Percentiles rank a stretch among this genome's conserved stretches.
phyloP scores from a whole-genome alignment of 2,329 filamentous ascomycete species.

The Xylariaceae sp. region DNA sequence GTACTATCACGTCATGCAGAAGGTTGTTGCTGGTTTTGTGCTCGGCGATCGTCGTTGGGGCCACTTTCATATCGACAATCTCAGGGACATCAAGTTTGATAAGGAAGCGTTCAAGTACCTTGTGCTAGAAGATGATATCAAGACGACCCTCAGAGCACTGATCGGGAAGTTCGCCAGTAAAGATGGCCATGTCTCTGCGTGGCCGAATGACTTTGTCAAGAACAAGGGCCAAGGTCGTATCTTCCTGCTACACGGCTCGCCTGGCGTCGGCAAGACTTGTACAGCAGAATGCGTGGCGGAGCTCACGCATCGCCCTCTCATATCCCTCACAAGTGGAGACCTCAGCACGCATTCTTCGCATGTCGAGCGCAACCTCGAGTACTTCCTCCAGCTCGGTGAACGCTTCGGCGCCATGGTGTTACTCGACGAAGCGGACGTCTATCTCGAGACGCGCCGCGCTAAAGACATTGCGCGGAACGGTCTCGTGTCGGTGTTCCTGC shows the following conservation, averaged over 20 bases:
- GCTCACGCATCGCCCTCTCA: constrained; percentile 46
- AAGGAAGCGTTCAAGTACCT: constrained; percentile 48
- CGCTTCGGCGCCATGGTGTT: constrained; percentile 50
- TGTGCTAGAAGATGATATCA: constrained; percentile 46
- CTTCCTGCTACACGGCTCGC: constrained; percentile 49
- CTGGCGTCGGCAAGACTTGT: constrained; percentile 54
- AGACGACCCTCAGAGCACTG: constrained; percentile 43
- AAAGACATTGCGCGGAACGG: constrained; percentile 44
- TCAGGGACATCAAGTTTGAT: constrained; percentile 40
- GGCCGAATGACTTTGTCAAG: constrained; percentile 45
- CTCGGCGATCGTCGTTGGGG: constrained; percentile 44
- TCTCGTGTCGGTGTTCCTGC: constrained; percentile 46
- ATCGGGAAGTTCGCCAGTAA: constrained; percentile 43
- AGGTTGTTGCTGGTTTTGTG: constrained; percentile 45
- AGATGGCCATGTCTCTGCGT: constrained; percentile 39
- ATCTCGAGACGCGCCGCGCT: constrained; percentile 48
- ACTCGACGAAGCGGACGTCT: constrained; percentile 59
- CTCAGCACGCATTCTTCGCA: constrained; percentile 36
- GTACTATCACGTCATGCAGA: constrained; percentile 41
- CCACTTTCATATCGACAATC: constrained; percentile 36
- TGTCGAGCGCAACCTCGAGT: constrained; percentile 42
- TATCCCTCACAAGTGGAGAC: constrained; percentile 48
- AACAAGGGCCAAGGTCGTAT: constrained; percentile 49
- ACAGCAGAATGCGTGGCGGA: constrained; percentile 54
- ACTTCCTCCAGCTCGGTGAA: constrained; percentile 46